Conservation (phyloP, 2,329 filamentous ascomycete genomes). For the Colletotrichum kahawae region DNA sequence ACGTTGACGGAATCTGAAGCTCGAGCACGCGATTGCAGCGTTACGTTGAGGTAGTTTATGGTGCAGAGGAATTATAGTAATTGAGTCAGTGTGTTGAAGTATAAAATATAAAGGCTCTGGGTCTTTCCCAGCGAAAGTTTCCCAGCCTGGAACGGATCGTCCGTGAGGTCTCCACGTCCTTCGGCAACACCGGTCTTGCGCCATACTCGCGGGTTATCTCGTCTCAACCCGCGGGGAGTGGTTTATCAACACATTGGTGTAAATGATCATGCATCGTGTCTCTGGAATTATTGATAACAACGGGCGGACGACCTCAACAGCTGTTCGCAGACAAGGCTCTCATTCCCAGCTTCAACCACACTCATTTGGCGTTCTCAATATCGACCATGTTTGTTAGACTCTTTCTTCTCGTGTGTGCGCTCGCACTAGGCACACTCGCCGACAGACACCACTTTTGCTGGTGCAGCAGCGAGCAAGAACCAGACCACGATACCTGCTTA, state of each 20-base stretch:
- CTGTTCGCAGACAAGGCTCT: neutral
- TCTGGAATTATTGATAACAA: neutral
- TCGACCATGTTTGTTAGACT: neutral
- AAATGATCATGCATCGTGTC: neutral
- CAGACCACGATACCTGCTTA: neutral
- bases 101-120: neutral
- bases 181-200: neutral
- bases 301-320: neutral
- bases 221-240: neutral
- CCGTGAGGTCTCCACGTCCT: neutral
- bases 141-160: neutral
- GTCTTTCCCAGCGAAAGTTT: neutral
- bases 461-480: neutral
- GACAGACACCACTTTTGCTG: constrained; percentile 6
- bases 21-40: neutral
- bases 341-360: neutral
- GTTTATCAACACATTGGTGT: neutral
- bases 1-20: neutral
- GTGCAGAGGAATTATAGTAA: neutral
- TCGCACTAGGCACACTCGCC: neutral
- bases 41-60: neutral
- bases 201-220: neutral
- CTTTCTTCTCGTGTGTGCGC: neutral
- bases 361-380: neutral
- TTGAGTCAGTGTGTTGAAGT: neutral